Base-by-base conservation (phyloP, 768 basidiomycete species). In the Kwoniella heveanensis region DNA sequence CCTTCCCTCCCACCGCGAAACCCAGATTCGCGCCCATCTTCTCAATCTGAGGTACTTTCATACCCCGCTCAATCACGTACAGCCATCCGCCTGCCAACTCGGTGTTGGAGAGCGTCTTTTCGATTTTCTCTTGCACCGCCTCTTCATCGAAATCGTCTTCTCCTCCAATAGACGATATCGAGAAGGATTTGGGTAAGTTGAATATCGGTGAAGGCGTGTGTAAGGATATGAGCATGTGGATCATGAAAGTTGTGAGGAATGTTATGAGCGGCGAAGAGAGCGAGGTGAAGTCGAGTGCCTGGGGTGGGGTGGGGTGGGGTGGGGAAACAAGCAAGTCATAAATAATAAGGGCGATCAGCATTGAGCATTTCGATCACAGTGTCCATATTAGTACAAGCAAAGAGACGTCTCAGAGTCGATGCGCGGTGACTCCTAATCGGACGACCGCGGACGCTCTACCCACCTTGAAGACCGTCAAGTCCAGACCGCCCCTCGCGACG, bases 251-350 rank as follows among this genome's bases (percentile, higher is more conserved):
- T 60, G 81, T 82, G 47, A 98, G 82, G 80, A 97, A 98, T 17
- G 77, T 79, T 1, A 74, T 81, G 6, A 89, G 85, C 60, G 84
- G 84, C 4, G 85, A 78, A 66, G 90, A 88, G 53, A 95, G 84
- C 0, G 81, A 62, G 0, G 87, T 88, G 74, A 98, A 97, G 74
- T 95, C 90, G 50, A 98, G 84, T 19, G 94, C 90, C 92, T 95
- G 72, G 12, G n/a, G 25, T 12, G 32, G 7, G 32, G 32, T n/a
- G n/a, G n/a, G n/a, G n/a, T n/a, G n/a, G n/a, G n/a, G n/a, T n/a
- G n/a, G n/a, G n/a, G n/a, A n/a, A n/a, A n/a, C n/a, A n/a, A n/a
- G n/a, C n/a, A n/a, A n/a, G n/a, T n/a, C n/a, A n/a, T n/a, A n/a
- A n/a, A n/a, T n/a, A n/a, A n/a, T n/a, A n/a, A n/a, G n/a, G n/a